Percentiles rank a stretch among this genome's conserved stretches.
Conservation (phyloP, 306 rosid genomes). For the Urtica urens region DNA sequence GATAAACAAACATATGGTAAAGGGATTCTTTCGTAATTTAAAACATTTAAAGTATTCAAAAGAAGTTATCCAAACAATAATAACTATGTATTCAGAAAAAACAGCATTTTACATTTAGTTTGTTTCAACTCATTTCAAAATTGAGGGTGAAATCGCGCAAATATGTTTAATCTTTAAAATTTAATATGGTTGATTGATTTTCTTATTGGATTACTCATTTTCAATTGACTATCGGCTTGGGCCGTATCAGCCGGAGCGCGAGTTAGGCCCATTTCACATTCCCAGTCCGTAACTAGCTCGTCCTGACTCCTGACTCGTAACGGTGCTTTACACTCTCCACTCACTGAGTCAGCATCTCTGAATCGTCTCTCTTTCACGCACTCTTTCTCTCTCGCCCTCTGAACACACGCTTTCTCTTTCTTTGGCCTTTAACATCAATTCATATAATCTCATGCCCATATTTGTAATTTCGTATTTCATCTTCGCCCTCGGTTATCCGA, state of each 20-base stretch:
- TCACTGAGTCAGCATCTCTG: slow-evolving; percentile 32
- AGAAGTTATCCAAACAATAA: too few species aligned
- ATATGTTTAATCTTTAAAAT: too few species aligned
- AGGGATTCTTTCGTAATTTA: too few species aligned
- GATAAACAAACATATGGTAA: too few species aligned
- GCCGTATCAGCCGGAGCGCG: neutral
- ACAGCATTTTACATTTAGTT: too few species aligned
- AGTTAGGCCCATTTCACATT: slow-evolving; percentile 7
- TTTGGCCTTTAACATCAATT: slow-evolving; percentile 13
- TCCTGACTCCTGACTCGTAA: neutral
- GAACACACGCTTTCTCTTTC: slow-evolving; percentile 1
- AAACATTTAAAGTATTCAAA: too few species aligned
- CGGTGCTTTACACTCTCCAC: slow-evolving; percentile 9
- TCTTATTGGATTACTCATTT: too few species aligned
- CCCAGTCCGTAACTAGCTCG: neutral
- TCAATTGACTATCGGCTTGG: too few species aligned
- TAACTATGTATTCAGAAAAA: too few species aligned
- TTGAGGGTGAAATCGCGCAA: too few species aligned
- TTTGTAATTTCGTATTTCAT: slow-evolving; percentile 41
- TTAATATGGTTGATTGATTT: too few species aligned
- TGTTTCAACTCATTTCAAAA: too few species aligned
- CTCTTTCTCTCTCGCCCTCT: slow-evolving; percentile 7
- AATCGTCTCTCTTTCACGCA: slow-evolving; percentile 15
- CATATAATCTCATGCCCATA: slow-evolving; percentile 38
- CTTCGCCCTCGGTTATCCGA: slow-evolving; percentile 30